Base-by-base conservation (phyloP, 306 rosid genomes). In the Lathyrus sativus region DNA sequence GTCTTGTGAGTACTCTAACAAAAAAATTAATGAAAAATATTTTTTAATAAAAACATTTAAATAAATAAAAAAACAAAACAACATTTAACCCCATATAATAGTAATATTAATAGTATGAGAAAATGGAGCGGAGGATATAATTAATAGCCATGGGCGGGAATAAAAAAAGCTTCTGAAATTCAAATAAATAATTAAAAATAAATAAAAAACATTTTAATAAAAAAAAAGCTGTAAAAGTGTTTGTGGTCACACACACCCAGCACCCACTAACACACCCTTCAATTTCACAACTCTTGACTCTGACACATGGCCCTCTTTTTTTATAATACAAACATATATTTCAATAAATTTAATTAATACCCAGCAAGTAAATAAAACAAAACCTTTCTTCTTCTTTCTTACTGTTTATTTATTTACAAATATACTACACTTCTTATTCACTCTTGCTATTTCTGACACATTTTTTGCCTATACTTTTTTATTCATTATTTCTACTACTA, bases 201-300 rank as follows among this genome's bases (percentile, higher is more conserved):
- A 19, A 19, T 19, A 2, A 18, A n/a, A 72, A 50, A 60, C 67
- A 42, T 68, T 65, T 78, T 74, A n/a, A 26, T 26, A 26, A 26
- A 19, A n/a, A n/a, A 74, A 79, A 85, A 80, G 85, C 85, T 87
- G 91, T 66, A 75, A 87, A 81, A 76, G 81, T 74, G 72, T 62
- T 56, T 61, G 68, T 57, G 86, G 84, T 51, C 77, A 50, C 84
- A 46, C 68, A 64, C 72, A 68, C 67, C 26, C 26, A 24, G 26
- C 2, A 56, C 69, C 14, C 7, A 17, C 54, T 51, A 58, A 71
- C 75, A 55, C 73, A 11, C 64, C 51, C 85, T 87, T 80, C 81
- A 84, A 80, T 53, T 83, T 80, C 82, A 68, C 82, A 74, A 60
- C 84, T 63, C 79, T 53, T 53, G 31, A 26, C 62, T 11, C 62